Conservation (phyloP, 805 yeast species). For the Tetrapisispora iriomotensis region DNA sequence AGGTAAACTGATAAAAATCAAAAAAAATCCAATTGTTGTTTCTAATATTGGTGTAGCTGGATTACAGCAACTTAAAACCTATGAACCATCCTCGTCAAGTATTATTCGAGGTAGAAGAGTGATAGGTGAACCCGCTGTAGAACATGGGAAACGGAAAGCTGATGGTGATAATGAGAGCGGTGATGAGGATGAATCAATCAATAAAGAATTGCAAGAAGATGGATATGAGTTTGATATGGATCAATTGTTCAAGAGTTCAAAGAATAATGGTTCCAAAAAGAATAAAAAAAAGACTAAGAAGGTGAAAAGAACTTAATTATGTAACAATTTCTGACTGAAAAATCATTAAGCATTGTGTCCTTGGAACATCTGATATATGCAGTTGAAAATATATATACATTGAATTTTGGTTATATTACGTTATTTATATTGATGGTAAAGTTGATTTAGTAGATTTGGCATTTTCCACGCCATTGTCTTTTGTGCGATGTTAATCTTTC, state of each 20-base stretch:
- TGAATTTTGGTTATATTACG: background rate
- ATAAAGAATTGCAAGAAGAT: constrained; percentile 1
- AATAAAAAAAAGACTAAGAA: constrained; percentile 2
- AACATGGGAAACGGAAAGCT: background rate
- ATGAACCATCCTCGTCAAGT: background rate
- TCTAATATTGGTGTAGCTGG: constrained; percentile 3
- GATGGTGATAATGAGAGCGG: background rate
- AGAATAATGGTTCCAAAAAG: background rate
- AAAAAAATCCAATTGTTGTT: background rate
- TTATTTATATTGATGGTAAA: too few species aligned
- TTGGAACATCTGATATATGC: background rate
- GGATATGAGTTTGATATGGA: constrained; percentile 4
- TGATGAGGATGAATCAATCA: background rate
- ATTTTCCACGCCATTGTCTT: too few species aligned
- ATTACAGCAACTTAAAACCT: background rate
- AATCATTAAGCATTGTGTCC: background rate
- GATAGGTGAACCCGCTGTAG: constrained; percentile 1
- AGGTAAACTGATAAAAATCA: background rate
- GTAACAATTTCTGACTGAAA: background rate
- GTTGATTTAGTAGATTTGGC: too few species aligned
- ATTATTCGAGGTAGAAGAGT: constrained; percentile 5
- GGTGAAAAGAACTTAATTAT: background rate
- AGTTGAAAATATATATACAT: background rate
- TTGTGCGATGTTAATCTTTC: background rate
- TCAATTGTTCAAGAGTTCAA: background rate